These are phyloP conservation scores for Colletotrichum sp. DNA, from an alignment of 2,329 filamentous ascomycete genomes.

Conservation along the genomic window DNA sequence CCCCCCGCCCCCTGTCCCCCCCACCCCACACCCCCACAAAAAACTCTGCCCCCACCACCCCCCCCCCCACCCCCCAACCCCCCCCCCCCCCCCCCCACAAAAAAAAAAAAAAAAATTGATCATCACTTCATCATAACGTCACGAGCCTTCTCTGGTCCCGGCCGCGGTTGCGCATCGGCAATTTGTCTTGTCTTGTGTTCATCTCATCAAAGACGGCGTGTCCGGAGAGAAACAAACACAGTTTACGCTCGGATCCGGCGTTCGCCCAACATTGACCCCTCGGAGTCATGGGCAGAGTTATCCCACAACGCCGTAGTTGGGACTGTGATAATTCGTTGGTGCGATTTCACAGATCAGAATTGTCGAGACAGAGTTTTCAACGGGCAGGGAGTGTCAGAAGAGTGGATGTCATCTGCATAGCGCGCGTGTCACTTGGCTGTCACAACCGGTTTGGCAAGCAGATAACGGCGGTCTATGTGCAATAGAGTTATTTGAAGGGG, in stretches of 20 bases:
- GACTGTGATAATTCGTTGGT: background rate
- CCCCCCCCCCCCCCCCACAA: background rate
- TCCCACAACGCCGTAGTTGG: background rate
- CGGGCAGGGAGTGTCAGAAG: background rate
- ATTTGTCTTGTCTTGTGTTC: background rate
- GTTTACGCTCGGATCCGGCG: background rate
- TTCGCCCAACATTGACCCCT: background rate
- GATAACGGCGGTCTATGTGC: background rate
- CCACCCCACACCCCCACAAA: too few species aligned
- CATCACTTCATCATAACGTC: background rate
- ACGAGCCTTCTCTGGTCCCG: background rate
- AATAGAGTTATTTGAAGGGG: background rate
- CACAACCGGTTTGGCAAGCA: background rate
- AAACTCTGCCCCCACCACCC: too few species aligned
- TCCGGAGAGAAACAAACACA: background rate
- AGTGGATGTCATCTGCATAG: background rate
- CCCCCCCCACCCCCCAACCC: too few species aligned
- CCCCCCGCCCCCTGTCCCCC: too few species aligned
- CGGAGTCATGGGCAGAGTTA: background rate
- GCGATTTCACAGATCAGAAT: background rate
- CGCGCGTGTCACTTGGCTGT: background rate
- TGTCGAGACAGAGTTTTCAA: background rate
- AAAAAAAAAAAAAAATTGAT: background rate
- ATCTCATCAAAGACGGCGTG: background rate
- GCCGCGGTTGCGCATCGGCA: background rate